phyloP scores from a whole-genome alignment of 2,329 filamentous ascomycete species.

The Aspergillus fumigatiaffinis region DNA sequence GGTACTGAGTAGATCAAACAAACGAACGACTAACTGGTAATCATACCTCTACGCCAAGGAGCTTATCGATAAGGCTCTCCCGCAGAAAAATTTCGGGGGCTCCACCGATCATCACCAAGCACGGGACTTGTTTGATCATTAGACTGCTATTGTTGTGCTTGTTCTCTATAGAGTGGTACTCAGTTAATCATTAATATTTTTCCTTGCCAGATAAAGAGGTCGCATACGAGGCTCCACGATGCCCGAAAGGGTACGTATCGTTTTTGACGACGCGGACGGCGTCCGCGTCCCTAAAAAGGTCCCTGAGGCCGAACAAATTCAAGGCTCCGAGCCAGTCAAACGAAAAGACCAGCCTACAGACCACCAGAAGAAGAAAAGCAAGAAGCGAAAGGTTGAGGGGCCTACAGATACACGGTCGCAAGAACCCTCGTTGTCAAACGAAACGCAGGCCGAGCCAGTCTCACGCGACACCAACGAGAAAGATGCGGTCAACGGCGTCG shows the following conservation, averaged over 20 bases:
- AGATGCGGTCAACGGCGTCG: not conserved
- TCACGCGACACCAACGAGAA: not conserved
- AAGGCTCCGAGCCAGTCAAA: conserved; percentile 4
- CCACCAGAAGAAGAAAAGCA: conserved; percentile 24
- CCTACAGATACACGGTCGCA: conserved; percentile 1
- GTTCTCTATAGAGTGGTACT: not conserved
- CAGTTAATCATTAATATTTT: not conserved
- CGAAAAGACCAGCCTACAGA: conserved; percentile 8
- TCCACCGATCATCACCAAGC: not conserved
- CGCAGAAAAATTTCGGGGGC: conserved; percentile 22
- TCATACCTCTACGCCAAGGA: conserved; percentile 17
- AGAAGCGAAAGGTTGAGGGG: conserved; percentile 33
- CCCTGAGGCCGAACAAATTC: not conserved
- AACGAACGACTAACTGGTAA: not conserved
- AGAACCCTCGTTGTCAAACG: conserved; percentile 8
- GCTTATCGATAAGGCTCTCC: conserved; percentile 27
- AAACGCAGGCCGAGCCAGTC: not conserved
- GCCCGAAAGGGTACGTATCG: conserved; percentile 41
- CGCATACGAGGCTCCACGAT: conserved; percentile 22
- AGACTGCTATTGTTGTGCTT: not conserved
- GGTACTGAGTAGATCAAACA: not conserved
- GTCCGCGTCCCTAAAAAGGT: conserved; percentile 13
- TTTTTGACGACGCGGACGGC: conserved; percentile 35
- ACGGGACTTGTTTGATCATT: not conserved
- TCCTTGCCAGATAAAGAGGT: not conserved